phyloP scores from a whole-genome alignment of 1,284 basidiomycete species.

The Pyrrhoderma lamaoense region DNA sequence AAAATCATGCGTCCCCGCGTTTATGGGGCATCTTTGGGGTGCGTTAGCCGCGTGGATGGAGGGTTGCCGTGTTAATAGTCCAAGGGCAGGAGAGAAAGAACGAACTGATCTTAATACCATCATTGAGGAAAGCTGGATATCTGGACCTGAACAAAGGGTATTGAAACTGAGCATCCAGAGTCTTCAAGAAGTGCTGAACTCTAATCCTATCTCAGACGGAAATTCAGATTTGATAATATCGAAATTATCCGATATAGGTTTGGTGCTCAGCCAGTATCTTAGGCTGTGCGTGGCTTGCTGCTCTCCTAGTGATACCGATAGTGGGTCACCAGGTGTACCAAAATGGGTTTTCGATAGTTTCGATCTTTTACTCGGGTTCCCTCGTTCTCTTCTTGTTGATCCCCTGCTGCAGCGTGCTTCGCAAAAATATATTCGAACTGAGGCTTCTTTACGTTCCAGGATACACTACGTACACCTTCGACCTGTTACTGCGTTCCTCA shows the following conservation, averaged over 20 bases:
- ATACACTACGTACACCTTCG: slow-evolving; percentile 27
- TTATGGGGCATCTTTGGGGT: slow-evolving; percentile 47
- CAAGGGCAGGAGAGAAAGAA: slow-evolving; percentile 60
- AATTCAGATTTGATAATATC: background rate
- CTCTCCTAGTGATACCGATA: background rate
- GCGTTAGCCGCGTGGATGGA: slow-evolving; percentile 63
- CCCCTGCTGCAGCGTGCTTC: background rate
- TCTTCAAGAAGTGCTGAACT: slow-evolving; percentile 25
- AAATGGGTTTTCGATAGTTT: slow-evolving; percentile 1
- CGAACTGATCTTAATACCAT: slow-evolving; percentile 31
- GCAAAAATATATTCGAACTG: background rate
- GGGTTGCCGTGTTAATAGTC: slow-evolving; percentile 65
- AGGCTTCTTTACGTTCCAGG: slow-evolving; percentile 1
- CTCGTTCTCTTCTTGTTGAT: background rate
- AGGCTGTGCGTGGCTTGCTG: slow-evolving; percentile 10
- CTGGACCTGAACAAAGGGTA: slow-evolving; percentile 27
- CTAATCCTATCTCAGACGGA: background rate
- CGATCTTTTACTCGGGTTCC: background rate
- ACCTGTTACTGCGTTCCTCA: slow-evolving; percentile 45
- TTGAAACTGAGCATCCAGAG: slow-evolving; percentile 31
- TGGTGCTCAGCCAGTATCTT: background rate
- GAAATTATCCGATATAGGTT: background rate
- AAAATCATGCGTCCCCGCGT: background rate
- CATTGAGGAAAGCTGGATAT: slow-evolving; percentile 6
- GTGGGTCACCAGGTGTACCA: background rate